Base-by-base conservation (phyloP, 1,284 basidiomycete species). In the Apiotrichum mycotoxinovorans region DNA sequence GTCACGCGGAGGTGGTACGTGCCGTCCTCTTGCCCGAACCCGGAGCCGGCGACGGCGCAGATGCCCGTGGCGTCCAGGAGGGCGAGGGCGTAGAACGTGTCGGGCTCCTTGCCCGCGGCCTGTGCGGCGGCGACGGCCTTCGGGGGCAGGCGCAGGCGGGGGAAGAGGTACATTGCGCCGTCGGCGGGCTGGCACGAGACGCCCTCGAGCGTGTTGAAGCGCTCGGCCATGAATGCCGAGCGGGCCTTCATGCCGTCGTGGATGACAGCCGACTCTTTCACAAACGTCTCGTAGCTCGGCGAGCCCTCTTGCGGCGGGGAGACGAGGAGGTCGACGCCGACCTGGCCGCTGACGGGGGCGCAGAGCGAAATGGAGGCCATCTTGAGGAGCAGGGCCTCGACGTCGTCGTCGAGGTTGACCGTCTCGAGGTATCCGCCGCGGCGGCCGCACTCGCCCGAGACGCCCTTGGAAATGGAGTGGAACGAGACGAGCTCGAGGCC, bases 401-500 rank as follows among this genome's bases (percentile, higher is more conserved):
- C 81, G 22, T 88, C 85, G 12, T 83, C 78, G 22, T 82, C 75
- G 64, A 95, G 79, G 79, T 95, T 94, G 61, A 83, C 82, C 67
- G 85, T 83, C 77, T 95, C 91, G 69, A 94, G 91, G 80, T 93
- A 95, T 4, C 91, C 91, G 40, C 91, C 91, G 45, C 91, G 83
- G n/a, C 91, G 82, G 15, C 91, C 91, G 74, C 91, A 95, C 78
- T 95, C 91, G 63, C 91, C 91, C 35, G 83, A 84, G 62, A 93
- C 88, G 57, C 91, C 91, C 77, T 95, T 95, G 58, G 87, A 90
- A 71, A 91, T 91, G 52, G 88, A 91, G 80, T 95, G 91, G 84
- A 93, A 92, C 43, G 88, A 91, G 47, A 94, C 81, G 70, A 95
- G 85, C 37, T 88, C 84, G 60, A 91, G 76, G 38, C 65, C 64